Base-by-base conservation (phyloP, 305 asterid genomes). In the Stenogyne calaminthoides region DNA sequence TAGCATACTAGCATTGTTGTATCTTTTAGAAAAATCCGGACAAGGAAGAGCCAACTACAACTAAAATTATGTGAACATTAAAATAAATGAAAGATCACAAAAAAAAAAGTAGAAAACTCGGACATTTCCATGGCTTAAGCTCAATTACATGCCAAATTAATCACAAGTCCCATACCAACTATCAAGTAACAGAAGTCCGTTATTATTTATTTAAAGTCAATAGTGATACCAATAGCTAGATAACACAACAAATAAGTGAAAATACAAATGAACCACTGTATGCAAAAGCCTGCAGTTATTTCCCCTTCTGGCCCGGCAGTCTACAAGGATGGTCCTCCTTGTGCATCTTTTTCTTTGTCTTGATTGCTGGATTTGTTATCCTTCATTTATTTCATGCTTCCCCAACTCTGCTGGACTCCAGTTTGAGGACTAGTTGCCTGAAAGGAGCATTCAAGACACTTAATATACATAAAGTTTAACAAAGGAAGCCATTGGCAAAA, bases 291-390 rank as follows among this genome's bases (percentile, higher is more conserved):
- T 82, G 97, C 96, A 71, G 95, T 85, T 78, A 91, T 89, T 77
- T 91, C 97, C 79, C 96, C 96, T 75, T 85, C 96, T 42, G 97
- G 88, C 67, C 97, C 97, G 10, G 95, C 95, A 54, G 88, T 86
- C 72, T 88, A 89, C 83, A 91, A 66, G 63, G 80, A 83, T 6
- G 96, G 79, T 69, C 87, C 89, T 77, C 89, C 96, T 78, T 86
- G 92, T 32, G 68, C 83, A 78, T 89, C 97, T 75, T 89, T 81
- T 72, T 87, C 97, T 82, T 87, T 89, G 64, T 89, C 96, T 64
- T 80, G 90, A 80, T 84, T 87, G 67, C 69, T 76, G 61, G 91
- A 64, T 73, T 89, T 76, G 29, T 36, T 86, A 77, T 89, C 97
- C 88, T 91, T 91, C 82, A 84, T 87, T 18, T 91, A 76, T 78